These are phyloP conservation scores for Kockovaella imperatae DNA, from an alignment of 768 basidiomycete genomes.

Conservation along the genomic window DNA sequence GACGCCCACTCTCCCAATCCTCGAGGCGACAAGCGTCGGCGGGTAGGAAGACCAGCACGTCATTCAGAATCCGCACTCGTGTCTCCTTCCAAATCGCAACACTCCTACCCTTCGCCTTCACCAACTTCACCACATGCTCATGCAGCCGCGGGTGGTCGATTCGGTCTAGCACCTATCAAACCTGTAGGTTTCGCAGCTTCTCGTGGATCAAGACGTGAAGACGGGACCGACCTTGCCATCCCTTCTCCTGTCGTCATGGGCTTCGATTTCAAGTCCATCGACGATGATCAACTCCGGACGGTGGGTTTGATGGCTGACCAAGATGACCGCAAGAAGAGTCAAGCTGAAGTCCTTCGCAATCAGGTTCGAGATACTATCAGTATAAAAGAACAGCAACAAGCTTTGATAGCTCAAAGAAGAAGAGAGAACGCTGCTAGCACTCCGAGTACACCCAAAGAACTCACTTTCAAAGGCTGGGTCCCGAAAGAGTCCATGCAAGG, in stretches of 20 bases:
- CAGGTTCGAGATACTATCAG: slow-evolving; percentile 38
- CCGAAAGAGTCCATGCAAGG: slow-evolving; percentile 36
- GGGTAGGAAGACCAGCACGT: slow-evolving; percentile 6
- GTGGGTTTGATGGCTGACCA: slow-evolving; percentile 4
- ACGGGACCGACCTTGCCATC: slow-evolving; percentile 10
- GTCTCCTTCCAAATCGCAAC: too few species aligned
- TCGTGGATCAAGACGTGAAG: slow-evolving; percentile 22
- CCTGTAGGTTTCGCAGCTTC: slow-evolving; percentile 38
- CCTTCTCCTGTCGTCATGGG: slow-evolving; percentile 41
- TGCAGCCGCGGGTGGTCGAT: not conserved
- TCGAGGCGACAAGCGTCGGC: slow-evolving; percentile 17
- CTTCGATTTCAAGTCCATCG: slow-evolving; percentile 35
- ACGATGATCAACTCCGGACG: slow-evolving; percentile 35
- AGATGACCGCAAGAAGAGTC: not conserved
- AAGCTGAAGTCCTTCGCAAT: slow-evolving; percentile 2
- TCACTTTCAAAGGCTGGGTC: slow-evolving; percentile 39
- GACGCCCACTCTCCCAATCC: slow-evolving; percentile 1
- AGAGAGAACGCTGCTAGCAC: slow-evolving; percentile 23
- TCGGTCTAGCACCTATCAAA: slow-evolving; percentile 22
- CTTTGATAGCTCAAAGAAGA: slow-evolving; percentile 35
- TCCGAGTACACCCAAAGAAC: slow-evolving; percentile 29
- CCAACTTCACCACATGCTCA: not conserved
- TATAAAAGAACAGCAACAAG: slow-evolving; percentile 40
- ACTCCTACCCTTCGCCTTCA: not conserved
- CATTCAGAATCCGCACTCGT: slow-evolving; percentile 1